Conservation (phyloP, 169 alveolate species). For the Sarcocystis neurona region DNA sequence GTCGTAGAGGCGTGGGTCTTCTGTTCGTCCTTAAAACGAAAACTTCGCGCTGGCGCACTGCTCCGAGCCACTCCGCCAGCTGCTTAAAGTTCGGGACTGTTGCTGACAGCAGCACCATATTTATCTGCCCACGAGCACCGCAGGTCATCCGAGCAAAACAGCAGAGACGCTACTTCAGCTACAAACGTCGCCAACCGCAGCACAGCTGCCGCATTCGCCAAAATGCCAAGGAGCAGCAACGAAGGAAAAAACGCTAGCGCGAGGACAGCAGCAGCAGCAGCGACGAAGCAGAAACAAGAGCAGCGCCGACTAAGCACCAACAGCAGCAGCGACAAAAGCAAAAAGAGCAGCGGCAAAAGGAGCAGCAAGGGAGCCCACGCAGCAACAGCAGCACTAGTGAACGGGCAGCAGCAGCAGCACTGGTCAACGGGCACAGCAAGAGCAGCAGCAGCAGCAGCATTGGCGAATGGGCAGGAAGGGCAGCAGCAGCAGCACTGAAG, state of each 20-base stretch:
- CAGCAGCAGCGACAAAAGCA: too few species aligned
- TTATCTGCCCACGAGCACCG: too few species aligned
- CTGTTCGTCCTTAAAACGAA: conserved; percentile 90
- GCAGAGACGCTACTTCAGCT: background rate
- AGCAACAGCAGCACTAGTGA: too few species aligned
- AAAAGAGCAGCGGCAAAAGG: too few species aligned
- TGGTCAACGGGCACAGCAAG: too few species aligned
- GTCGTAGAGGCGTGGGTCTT: conserved; percentile 97
- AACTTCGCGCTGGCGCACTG: conserved; percentile 89
- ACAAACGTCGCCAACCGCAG: background rate
- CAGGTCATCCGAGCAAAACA: conserved; percentile 4
- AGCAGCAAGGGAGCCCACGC: too few species aligned
- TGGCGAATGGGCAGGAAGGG: too few species aligned
- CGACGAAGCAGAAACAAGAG: too few species aligned
- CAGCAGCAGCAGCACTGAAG: too few species aligned
- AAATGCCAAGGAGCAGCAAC: background rate
- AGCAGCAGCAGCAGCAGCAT: too few species aligned
- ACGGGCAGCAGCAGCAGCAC: too few species aligned
- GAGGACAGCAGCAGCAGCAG: background rate
- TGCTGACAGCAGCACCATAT: conserved; percentile 95
- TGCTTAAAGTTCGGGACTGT: conserved; percentile 98
- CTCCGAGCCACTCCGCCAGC: conserved; percentile 95
- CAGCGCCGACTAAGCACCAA: too few species aligned
- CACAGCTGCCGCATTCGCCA: background rate
- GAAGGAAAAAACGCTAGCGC: background rate